A percentile compares a stretch with the other conserved stretches of the same genome.
These are phyloP conservation scores for Arabidopsis lyrata DNA, from an alignment of 441 rosid genomes.

Conservation along the genomic window DNA sequence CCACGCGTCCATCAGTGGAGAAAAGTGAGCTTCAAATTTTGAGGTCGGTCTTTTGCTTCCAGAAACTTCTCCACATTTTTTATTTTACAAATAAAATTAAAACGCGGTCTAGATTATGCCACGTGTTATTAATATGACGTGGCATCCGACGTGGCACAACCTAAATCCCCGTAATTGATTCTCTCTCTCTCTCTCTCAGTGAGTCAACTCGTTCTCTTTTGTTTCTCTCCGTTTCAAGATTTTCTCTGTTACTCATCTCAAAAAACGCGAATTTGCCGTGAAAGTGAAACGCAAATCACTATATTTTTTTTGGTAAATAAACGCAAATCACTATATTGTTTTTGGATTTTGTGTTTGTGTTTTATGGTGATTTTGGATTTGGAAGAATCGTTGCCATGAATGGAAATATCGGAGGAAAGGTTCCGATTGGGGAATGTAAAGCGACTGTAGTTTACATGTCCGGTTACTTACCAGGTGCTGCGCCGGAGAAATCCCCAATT, in stretches of 20 bases:
- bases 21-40: neutral
- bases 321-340: conserved; percentile 1
- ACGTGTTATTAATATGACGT: conserved; percentile 43
- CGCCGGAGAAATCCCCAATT: conserved; percentile 59
- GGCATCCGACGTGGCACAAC: conserved; percentile 61
- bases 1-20: conserved; percentile 45
- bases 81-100: conserved; percentile 17
- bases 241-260: neutral
- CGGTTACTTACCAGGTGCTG: conserved; percentile 66
- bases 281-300: conserved; percentile 23
- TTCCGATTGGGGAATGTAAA: conserved; percentile 47
- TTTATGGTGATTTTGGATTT: conserved; percentile 21
- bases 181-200: neutral
- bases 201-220: conserved; percentile 19
- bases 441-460: conserved; percentile 54
- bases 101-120: conserved; percentile 51
- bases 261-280: conserved; percentile 13
- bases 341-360: conserved; percentile 13
- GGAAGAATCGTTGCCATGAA: conserved; percentile 38
- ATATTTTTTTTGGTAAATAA: conserved; percentile 12
- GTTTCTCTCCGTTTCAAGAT: neutral
- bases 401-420: conserved; percentile 44
- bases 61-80: conserved; percentile 54
- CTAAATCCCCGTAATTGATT: conserved; percentile 54
- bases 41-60: conserved; percentile 48